Evolutionary conservation across 2,329 filamentous ascomycete species (phyloP).

Genomic region (Aspergillus floridensis): DNA sequence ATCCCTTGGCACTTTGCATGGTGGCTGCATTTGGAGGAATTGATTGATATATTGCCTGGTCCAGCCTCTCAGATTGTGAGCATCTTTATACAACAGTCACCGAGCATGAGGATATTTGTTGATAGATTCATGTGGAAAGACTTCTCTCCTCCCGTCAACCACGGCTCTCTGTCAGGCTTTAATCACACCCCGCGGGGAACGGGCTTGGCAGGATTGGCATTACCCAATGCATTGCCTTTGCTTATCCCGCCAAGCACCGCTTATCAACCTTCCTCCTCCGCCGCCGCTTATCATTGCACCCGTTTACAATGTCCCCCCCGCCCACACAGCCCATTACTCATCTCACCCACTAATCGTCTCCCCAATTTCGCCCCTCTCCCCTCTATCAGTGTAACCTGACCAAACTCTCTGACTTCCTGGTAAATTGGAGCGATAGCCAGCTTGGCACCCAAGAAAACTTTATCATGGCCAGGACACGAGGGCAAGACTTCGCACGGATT

Average conservation of each 20-base stretch:
- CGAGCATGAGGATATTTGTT: too few relatives aligned
- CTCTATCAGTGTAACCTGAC: background rate
- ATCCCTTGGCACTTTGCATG: background rate
- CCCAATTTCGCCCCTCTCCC: background rate
- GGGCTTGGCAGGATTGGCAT: background rate
- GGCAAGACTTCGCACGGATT: background rate
- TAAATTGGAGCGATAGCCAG: background rate
- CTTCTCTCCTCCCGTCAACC: background rate
- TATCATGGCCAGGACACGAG: background rate
- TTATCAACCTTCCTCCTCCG: background rate
- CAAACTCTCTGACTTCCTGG: background rate
- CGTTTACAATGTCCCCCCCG: background rate
- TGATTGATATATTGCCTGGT: too few relatives aligned
- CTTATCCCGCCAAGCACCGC: background rate
- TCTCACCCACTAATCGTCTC: background rate
- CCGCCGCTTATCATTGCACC: background rate
- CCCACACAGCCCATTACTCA: too few relatives aligned
- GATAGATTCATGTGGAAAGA: background rate
- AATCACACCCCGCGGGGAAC: background rate
- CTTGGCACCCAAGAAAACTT: background rate
- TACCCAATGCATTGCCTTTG: background rate
- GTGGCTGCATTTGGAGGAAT: too few relatives aligned
- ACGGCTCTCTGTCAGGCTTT: background rate
- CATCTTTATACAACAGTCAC: too few relatives aligned
- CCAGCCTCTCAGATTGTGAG: too few relatives aligned